These are phyloP conservation scores for Phlebiopsis gigantea DNA, from an alignment of 768 basidiomycete species.

Conservation along the genomic window DNA sequence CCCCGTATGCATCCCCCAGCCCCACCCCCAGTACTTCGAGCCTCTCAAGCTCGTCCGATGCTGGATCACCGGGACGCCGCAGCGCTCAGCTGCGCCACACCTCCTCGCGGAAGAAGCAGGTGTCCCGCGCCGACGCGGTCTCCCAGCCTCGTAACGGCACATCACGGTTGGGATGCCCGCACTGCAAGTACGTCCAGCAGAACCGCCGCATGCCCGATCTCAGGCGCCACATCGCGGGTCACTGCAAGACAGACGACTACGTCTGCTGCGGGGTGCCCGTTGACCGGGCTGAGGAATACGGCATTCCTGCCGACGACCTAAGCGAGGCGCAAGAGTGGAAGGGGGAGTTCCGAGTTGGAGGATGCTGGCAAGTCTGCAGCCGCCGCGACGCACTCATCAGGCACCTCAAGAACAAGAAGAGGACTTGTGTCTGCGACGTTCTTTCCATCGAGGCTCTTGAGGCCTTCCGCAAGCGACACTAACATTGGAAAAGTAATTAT, in stretches of 20 bases:
- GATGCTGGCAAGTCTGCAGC: slow-evolving; percentile 14
- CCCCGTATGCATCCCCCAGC: background rate
- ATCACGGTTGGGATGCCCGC: slow-evolving; percentile 4
- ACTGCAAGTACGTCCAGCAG: slow-evolving; percentile 14
- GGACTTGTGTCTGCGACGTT: background rate
- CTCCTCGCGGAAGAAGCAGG: background rate
- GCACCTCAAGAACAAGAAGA: slow-evolving; percentile 12
- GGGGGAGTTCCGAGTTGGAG: slow-evolving; percentile 16
- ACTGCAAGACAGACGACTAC: slow-evolving; percentile 11
- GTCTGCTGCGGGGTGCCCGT: slow-evolving; percentile 19
- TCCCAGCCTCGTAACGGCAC: background rate
- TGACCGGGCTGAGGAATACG: background rate
- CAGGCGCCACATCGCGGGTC: slow-evolving; percentile 17
- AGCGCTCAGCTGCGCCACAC: background rate
- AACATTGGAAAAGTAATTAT: background rate
- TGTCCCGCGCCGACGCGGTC: background rate
- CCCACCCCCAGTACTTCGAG: background rate
- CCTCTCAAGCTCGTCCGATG: background rate
- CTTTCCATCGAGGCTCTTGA: background rate
- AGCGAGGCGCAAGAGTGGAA: background rate
- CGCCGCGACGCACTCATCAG: slow-evolving; percentile 16
- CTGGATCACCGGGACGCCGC: background rate
- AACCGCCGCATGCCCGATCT: slow-evolving; percentile 16
- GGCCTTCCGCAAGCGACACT: background rate
- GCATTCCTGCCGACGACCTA: background rate